phyloP scores from a whole-genome alignment of 345 rosid species.

The Ailanthus altissimus region DNA sequence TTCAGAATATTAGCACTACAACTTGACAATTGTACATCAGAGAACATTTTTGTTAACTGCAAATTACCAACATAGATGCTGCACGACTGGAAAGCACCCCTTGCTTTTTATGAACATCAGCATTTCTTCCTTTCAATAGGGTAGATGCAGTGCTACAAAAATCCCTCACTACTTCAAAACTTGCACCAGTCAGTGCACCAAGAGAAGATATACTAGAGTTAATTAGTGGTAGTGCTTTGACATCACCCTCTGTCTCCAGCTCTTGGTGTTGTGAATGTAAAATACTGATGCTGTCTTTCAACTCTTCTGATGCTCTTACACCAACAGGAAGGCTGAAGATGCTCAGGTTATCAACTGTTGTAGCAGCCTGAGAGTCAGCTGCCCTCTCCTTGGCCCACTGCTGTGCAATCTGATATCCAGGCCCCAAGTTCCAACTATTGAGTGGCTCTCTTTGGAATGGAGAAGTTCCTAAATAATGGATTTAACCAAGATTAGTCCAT shows the following conservation, averaged over 20 bases:
- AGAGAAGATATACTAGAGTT: constrained; percentile 42
- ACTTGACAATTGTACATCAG: too few species aligned
- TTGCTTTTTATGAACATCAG: constrained; percentile 62
- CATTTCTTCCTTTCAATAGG: constrained; percentile 53
- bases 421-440: constrained; percentile 63
- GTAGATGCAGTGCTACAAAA: constrained; percentile 57
- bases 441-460: constrained; percentile 71
- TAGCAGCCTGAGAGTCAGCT: constrained; percentile 49
- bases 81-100: constrained; percentile 84
- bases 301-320: constrained; percentile 61
- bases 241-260: constrained; percentile 40
- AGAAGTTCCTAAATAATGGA: constrained; percentile 49
- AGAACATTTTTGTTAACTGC: constrained; percentile 14
- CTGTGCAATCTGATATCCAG: constrained; percentile 64
- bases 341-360: constrained; percentile 53
- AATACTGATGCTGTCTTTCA: constrained; percentile 32
- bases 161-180: constrained; percentile 57
- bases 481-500: constrained; percentile 16
- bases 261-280: constrained; percentile 31
- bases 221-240: constrained; percentile 35
- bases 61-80: constrained; percentile 92
- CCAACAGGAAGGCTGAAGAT: constrained; percentile 85
- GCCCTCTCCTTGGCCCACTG: constrained; percentile 71
- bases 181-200: constrained; percentile 43
- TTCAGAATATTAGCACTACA: constrained; percentile 13